Base-by-base conservation (phyloP, 495 filamentous ascomycete species). In the Hypoxylon fragiforme region DNA sequence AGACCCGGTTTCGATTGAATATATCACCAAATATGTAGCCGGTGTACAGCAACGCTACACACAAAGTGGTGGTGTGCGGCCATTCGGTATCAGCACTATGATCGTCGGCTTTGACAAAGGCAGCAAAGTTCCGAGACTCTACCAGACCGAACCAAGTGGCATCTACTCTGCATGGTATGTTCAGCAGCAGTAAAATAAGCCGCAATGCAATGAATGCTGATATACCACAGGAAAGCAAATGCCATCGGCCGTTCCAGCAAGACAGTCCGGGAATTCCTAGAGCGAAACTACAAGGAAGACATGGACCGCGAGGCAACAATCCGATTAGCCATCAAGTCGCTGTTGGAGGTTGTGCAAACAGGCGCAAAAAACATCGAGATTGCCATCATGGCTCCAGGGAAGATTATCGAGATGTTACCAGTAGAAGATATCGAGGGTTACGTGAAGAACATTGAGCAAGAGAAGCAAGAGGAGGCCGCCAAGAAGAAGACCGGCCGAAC, bases 291-390 rank as follows among this genome's bases (percentile, higher is more conserved):
- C 78, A 94, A 96, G 76, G 87, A 89, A 55, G 91, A 90, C 32
- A 96, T 97, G 92, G 88, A 96, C 70, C 83, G 91, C 42, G 91
- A 96, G 73, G 86, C 90, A 55, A 97, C 94, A n/a, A 91, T 98
- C 71, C 90, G 94, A 70, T 79, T 98, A 60, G 91, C 94, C 13
- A 91, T 97, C 78, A 97, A 97, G 81, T 97, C 92, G 35, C 80
- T 98, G 57, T 77, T 98, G 59, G 94, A 98, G 76, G 94, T 98
- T 42, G 94, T 98, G 50, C 94, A 98, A 70, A 98, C 94, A 11
- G 94, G 94, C 40, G 95, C 94, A 20, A 98, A 98, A 84, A 98
- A 98, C 72, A 98, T 98, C 65, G 94, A 98, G 76, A 96, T 98
- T 61, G 94, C 94, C 22, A 87, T 98, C 70, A 97, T 98, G 94